Conservation (phyloP, 2,329 filamentous ascomycete species). For the Clarireedia hainanense region DNA sequence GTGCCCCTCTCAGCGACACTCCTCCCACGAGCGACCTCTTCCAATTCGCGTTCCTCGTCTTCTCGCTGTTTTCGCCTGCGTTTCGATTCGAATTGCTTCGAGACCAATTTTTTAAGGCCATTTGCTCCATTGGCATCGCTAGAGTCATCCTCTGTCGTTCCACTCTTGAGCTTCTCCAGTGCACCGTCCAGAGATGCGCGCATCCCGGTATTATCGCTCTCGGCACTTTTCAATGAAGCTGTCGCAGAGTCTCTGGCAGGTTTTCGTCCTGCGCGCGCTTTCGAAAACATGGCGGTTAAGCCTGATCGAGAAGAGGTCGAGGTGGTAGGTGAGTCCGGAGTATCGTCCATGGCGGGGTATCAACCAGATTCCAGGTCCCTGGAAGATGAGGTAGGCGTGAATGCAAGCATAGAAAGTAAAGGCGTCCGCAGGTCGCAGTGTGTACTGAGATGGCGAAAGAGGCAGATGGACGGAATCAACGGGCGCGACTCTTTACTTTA, state of each 20-base stretch:
- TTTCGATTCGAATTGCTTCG: constrained; percentile 43
- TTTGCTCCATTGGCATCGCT: constrained; percentile 24
- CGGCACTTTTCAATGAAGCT: constrained; percentile 23
- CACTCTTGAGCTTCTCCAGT: constrained; percentile 22
- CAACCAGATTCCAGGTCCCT: neutral
- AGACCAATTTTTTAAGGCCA: constrained; percentile 44
- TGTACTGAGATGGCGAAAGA: too few species aligned
- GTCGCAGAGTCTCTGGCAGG: constrained; percentile 16
- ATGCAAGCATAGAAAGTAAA: neutral
- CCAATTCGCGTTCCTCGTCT: constrained; percentile 34
- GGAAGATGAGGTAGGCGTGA: neutral
- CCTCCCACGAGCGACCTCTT: constrained; percentile 30
- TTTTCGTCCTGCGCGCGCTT: constrained; percentile 18
- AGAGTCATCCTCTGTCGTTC: constrained; percentile 16
- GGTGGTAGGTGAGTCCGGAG: neutral
- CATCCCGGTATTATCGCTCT: constrained; percentile 17
- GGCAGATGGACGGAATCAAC: too few species aligned
- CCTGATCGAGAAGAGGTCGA: constrained; percentile 20
- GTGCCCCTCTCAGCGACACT: constrained; percentile 28
- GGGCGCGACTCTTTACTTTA: too few species aligned
- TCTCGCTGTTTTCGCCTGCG: constrained; percentile 40
- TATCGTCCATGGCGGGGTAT: constrained; percentile 5
- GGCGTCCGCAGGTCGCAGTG: neutral
- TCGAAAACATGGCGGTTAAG: constrained; percentile 23
- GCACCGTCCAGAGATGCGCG: constrained; percentile 20